These are phyloP conservation scores for Mycena filopes DNA, from an alignment of 768 basidiomycete species.

Conservation along the genomic window DNA sequence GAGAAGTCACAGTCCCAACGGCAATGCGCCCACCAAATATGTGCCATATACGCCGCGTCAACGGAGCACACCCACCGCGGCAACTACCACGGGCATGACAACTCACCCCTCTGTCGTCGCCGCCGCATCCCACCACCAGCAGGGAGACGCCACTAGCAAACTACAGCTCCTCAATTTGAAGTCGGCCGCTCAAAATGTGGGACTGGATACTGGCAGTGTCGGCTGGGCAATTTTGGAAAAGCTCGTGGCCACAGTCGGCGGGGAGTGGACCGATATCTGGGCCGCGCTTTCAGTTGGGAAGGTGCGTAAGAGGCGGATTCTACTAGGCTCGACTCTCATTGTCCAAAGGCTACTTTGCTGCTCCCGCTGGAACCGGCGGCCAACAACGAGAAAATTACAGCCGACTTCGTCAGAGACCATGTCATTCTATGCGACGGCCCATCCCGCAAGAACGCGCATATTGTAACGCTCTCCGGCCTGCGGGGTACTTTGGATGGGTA, in stretches of 20 bases:
- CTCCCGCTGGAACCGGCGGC: slow-evolving; percentile 74
- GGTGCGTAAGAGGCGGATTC: slow-evolving; percentile 58
- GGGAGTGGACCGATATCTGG: slow-evolving; percentile 82
- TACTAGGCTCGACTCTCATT: not conserved
- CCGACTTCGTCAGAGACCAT: slow-evolving; percentile 88
- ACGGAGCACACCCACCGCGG: slow-evolving; percentile 28
- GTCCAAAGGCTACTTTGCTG: slow-evolving; percentile 76
- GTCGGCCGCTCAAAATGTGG: slow-evolving; percentile 74
- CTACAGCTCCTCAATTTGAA: slow-evolving; percentile 80
- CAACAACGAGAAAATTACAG: slow-evolving; percentile 65
- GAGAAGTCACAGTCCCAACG: slow-evolving; percentile 41
- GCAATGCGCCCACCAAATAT: slow-evolving; percentile 65
- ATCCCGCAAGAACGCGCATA: slow-evolving; percentile 56
- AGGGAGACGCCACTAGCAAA: slow-evolving; percentile 72
- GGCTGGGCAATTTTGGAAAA: slow-evolving; percentile 87
- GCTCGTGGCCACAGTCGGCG: slow-evolving; percentile 63
- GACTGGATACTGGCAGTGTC: slow-evolving; percentile 68
- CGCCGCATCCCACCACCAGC: slow-evolving; percentile 47
- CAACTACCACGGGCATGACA: slow-evolving; percentile 34
- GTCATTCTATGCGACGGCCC: slow-evolving; percentile 71
- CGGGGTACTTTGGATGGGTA: slow-evolving; percentile 76
- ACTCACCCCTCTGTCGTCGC: slow-evolving; percentile 31
- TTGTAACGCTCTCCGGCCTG: slow-evolving; percentile 87
- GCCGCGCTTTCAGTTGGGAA: slow-evolving; percentile 69
- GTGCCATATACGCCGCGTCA: slow-evolving; percentile 30